Percentiles rank a stretch among this genome's conserved stretches.
Conservation (phyloP, 2,329 filamentous ascomycete species). For the Sporothrix humicola region DNA sequence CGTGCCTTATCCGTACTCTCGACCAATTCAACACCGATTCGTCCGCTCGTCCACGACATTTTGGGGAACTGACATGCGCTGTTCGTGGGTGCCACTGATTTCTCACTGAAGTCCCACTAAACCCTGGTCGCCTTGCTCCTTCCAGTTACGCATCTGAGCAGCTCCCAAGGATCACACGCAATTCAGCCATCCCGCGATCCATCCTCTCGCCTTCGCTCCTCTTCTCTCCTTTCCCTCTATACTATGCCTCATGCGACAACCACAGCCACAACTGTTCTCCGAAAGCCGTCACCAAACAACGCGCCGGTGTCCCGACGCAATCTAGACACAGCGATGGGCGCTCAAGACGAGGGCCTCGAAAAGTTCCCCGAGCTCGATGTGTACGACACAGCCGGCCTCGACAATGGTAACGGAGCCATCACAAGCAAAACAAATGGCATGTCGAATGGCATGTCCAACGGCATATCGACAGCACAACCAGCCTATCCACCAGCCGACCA, state of each 20-base stretch:
- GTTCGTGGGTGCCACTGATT: conserved; percentile 25
- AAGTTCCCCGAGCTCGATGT: conserved; percentile 64
- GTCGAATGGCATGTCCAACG: conserved; percentile 43
- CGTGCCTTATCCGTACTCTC: not conserved
- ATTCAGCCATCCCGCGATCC: not conserved
- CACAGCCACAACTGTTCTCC: conserved; percentile 20
- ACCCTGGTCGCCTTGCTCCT: conserved; percentile 33
- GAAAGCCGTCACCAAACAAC: conserved; percentile 30
- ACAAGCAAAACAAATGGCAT: conserved; percentile 43
- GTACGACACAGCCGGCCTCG: conserved; percentile 32
- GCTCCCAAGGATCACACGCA: no score
- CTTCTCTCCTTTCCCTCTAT: not conserved
- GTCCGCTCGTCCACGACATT: not conserved
- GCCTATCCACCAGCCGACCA: conserved; percentile 45
- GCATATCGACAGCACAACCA: conserved; percentile 41
- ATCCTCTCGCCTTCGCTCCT: conserved; percentile 1
- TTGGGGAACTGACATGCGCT: conserved; percentile 29
- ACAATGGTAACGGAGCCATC: conserved; percentile 39
- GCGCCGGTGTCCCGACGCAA: conserved; percentile 6
- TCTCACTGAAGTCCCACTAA: not conserved
- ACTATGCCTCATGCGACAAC: conserved; percentile 37
- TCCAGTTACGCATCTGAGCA: no score
- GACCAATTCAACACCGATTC: conserved; percentile 4
- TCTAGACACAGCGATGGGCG: conserved; percentile 34
- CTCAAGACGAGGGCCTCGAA: conserved; percentile 51